Evolutionary conservation across 176 grass and related monocot genomes (phyloP).

Genomic region (Pharus latifolius): DNA sequence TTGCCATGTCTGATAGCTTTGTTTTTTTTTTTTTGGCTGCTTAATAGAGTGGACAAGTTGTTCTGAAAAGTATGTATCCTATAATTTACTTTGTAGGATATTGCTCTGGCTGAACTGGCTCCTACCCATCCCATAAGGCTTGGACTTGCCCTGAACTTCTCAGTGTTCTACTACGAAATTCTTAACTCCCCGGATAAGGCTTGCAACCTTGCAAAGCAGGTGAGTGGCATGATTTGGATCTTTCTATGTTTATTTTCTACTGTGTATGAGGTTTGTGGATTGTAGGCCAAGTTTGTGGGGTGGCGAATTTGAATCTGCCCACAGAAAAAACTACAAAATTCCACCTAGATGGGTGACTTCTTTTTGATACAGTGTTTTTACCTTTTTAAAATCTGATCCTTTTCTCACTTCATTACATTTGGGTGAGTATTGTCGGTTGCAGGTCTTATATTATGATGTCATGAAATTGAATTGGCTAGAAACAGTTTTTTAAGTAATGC

Average conservation of each 20-base stretch:
- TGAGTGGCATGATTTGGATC: conserved; percentile 10
- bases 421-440: background rate
- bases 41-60: background rate
- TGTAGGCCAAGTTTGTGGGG: background rate
- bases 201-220: conserved; percentile 85
- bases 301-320: background rate
- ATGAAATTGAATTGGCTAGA: too few species aligned
- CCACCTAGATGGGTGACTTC: too few species aligned
- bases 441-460: background rate
- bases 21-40: background rate
- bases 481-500: too few species aligned
- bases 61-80: background rate
- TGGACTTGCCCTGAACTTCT: conserved; percentile 83
- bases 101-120: conserved; percentile 65
- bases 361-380: background rate
- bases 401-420: background rate
- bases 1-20: background rate
- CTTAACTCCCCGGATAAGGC: conserved; percentile 82
- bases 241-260: background rate
- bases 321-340: background rate
- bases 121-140: conserved; percentile 86
- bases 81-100: conserved; percentile 40
- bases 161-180: conserved; percentile 91
- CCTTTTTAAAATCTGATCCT: background rate
- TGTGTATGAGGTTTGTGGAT: background rate